Evolutionary conservation across 257 asterid genomes (phyloP).

Genomic region (Salvia splendens): DNA sequence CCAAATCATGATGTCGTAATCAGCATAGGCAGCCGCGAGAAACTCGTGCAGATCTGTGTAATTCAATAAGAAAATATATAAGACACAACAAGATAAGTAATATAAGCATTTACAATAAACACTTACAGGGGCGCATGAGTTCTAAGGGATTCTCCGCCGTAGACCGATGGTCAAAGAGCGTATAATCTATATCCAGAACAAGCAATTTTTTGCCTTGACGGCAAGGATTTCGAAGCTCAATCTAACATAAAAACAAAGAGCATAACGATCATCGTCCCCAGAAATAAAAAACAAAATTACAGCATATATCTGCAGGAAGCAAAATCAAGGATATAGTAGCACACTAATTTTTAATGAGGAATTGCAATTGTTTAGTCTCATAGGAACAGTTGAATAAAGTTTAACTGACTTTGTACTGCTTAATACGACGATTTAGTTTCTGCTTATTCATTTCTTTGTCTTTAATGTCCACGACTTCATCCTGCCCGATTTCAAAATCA

Average conservation of each 20-base stretch:
- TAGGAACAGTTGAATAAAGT: constrained; percentile 6
- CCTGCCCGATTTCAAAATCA: constrained; percentile 88
- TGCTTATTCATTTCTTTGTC: constrained; percentile 84
- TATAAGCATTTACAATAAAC: constrained; percentile 19
- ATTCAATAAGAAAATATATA: constrained; percentile 6
- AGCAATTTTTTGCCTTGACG: constrained; percentile 93
- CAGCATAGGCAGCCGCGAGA: constrained; percentile 86
- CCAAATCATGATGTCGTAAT: constrained; percentile 97
- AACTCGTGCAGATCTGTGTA: constrained; percentile 93
- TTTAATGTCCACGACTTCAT: constrained; percentile 77
- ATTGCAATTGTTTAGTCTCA: constrained; percentile 13
- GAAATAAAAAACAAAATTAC: neutral
- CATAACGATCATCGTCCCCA: constrained; percentile 23
- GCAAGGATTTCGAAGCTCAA: constrained; percentile 79
- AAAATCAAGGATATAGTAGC: neutral
- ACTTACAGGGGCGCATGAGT: constrained; percentile 96
- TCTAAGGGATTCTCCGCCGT: constrained; percentile 89
- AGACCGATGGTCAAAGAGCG: constrained; percentile 93
- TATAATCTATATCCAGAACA: constrained; percentile 91
- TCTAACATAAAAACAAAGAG: constrained; percentile 47
- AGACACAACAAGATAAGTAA: constrained; percentile 19
- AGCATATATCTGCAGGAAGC: too few relatives aligned
- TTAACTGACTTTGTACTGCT: constrained; percentile 67
- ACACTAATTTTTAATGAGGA: neutral
- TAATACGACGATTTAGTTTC: constrained; percentile 79